Conservation (phyloP, 2,329 filamentous ascomycete species). For the Cladobotryum protrusum region DNA sequence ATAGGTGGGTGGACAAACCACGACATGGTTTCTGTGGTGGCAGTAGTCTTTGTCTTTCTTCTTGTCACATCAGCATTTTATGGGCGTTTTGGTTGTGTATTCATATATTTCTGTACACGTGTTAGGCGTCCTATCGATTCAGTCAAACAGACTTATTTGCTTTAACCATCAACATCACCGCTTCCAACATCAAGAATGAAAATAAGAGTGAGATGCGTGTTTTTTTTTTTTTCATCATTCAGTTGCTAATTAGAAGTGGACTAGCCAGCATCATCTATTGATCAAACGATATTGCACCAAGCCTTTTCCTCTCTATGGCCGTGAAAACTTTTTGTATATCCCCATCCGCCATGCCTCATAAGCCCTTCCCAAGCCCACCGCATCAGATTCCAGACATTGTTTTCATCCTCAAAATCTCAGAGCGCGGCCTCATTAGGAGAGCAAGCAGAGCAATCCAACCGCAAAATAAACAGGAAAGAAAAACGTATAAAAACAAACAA, state of each 20-base stretch:
- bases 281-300: slow-evolving; percentile 3
- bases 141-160: too few species aligned
- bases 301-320: slow-evolving; percentile 8
- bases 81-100: too few species aligned
- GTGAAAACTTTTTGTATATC: slow-evolving; percentile 15
- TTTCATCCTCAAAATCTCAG: not conserved
- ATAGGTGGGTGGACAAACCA: too few species aligned
- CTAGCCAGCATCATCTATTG: slow-evolving; percentile 12
- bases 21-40: too few species aligned
- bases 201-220: not conserved
- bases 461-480: slow-evolving; percentile 1
- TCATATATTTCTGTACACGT: too few species aligned
- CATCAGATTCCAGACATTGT: too few species aligned
- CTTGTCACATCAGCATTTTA: too few species aligned
- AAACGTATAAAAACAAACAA: not conserved
- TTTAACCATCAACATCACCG: too few species aligned
- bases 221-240: slow-evolving; percentile 1
- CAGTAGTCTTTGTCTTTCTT: too few species aligned
- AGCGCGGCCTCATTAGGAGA: not conserved
- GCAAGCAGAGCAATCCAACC: slow-evolving; percentile 5
- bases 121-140: too few species aligned
- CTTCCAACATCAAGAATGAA: too few species aligned
- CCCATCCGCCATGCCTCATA: slow-evolving; percentile 4
- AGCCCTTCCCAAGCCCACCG: not conserved
- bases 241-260: not conserved